A percentile compares a stretch with the other conserved stretches of the same genome.
These are phyloP conservation scores for Hemerocallis citrina DNA, from an alignment of 106 monocot genomes.

Conservation along the genomic window DNA sequence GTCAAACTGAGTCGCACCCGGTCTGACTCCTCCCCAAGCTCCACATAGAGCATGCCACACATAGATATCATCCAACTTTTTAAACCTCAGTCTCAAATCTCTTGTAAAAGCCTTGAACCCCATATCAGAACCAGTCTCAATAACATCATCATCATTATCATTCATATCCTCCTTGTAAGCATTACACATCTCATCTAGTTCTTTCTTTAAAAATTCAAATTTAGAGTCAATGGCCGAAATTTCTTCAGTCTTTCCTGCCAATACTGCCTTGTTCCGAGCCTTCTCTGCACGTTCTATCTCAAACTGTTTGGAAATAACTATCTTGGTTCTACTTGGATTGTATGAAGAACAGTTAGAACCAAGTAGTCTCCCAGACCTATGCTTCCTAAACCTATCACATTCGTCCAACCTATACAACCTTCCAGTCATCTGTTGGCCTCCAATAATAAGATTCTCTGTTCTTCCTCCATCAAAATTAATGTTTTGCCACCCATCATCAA, in stretches of 20 bases:
- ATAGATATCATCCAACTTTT: conserved; percentile 34
- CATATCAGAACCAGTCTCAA: background rate
- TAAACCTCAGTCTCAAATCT: conserved; percentile 32
- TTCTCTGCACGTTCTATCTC: conserved; percentile 37
- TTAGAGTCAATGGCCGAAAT: no score
- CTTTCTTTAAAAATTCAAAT: background rate
- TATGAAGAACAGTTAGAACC: conserved; percentile 5
- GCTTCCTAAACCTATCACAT: conserved; percentile 25
- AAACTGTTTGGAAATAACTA: conserved; percentile 20
- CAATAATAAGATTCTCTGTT: conserved; percentile 31
- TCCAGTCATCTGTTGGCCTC: conserved; percentile 43
- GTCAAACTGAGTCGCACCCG: conserved; percentile 23
- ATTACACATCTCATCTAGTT: conserved; percentile 17
- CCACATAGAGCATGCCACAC: conserved; percentile 51
- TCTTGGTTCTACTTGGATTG: conserved; percentile 20
- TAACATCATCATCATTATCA: background rate
- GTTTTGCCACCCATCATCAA: conserved; percentile 55
- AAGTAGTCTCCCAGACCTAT: conserved; percentile 25
- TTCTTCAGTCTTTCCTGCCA: background rate
- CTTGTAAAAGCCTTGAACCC: conserved; percentile 28
- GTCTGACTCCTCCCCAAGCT: conserved; percentile 43
- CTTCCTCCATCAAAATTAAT: conserved; percentile 22
- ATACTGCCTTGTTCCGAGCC: conserved; percentile 7
- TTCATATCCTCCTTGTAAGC: background rate
- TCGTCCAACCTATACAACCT: conserved; percentile 36